These are phyloP conservation scores for Termitomyces sp. DNA, from an alignment of 768 basidiomycete species.

Conservation along the genomic window DNA sequence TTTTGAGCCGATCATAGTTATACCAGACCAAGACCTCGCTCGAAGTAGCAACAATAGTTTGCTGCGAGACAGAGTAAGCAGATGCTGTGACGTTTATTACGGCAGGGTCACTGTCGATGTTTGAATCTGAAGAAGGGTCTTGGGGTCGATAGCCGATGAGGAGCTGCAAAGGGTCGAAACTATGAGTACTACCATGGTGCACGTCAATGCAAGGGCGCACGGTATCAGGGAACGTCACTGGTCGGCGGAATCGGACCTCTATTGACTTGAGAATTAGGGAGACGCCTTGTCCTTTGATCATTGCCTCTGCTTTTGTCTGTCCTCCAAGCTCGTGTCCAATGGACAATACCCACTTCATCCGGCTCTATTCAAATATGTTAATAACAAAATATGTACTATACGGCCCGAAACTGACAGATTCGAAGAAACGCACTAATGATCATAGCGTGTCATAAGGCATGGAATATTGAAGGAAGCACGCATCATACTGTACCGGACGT, in stretches of 20 bases:
- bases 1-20: constrained; percentile 65
- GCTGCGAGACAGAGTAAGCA: constrained; percentile 65
- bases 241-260: constrained; percentile 61
- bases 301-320: constrained; percentile 45
- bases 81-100: constrained; percentile 50
- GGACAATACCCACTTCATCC: constrained; percentile 64
- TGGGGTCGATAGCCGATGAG: constrained; percentile 61
- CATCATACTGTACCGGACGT: constrained; percentile 64
- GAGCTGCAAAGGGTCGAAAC: constrained; percentile 35
- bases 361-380: constrained; percentile 41
- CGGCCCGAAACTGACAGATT: constrained; percentile 46
- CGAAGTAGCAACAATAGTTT: constrained; percentile 60
- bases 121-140: constrained; percentile 9
- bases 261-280: constrained; percentile 74
- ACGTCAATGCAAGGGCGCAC: constrained; percentile 30
- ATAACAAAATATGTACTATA: neutral
- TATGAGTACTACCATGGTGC: neutral
- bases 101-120: constrained; percentile 26
- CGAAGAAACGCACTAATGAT: constrained; percentile 61
- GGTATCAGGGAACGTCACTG: constrained; percentile 76
- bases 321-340: constrained; percentile 62
- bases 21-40: constrained; percentile 74
- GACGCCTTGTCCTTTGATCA: constrained; percentile 63
- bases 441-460: neutral
- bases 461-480: neutral